Conservation (phyloP, 116 monocot species). For the Posidonia oceanica region DNA sequence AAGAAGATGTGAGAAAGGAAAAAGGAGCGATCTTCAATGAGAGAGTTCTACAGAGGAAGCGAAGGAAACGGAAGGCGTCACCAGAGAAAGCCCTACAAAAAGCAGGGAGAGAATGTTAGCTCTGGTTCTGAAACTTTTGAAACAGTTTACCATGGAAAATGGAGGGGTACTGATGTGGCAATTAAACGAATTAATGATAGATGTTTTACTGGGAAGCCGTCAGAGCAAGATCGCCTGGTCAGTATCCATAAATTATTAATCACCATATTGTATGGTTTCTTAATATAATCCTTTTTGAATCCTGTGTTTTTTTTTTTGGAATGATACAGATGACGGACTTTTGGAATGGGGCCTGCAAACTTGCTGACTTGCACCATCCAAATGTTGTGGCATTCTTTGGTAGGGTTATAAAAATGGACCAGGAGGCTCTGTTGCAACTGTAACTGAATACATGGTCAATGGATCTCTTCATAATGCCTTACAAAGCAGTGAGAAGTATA, state of each 20-base stretch:
- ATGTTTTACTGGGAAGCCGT: constrained; percentile 58
- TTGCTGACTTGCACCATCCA: constrained; percentile 53
- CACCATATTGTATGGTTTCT: neutral
- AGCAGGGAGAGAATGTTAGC: too few relatives aligned
- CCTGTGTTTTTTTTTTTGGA: neutral
- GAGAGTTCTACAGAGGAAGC: too few relatives aligned
- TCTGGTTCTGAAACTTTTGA: constrained; percentile 91
- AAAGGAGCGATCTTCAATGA: too few relatives aligned
- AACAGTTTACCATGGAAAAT: constrained; percentile 91
- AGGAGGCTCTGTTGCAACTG: too few relatives aligned
- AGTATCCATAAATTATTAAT: neutral
- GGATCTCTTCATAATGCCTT: constrained; percentile 80
- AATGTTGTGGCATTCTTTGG: constrained; percentile 96
- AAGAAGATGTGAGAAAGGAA: too few relatives aligned
- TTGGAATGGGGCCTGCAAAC: neutral
- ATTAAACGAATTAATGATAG: constrained; percentile 86
- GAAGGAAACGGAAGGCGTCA: too few relatives aligned
- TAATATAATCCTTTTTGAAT: too few relatives aligned
- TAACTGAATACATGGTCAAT: constrained; percentile 93
- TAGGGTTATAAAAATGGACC: too few relatives aligned
- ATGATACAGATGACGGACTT: neutral
- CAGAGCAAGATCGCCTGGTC: constrained; percentile 72
- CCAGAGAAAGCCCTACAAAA: too few relatives aligned
- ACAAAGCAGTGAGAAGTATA: constrained; percentile 37
- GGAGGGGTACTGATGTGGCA: constrained; percentile 87